phyloP scores from a whole-genome alignment of 768 basidiomycete species.

The Naganishia vishniacii region DNA sequence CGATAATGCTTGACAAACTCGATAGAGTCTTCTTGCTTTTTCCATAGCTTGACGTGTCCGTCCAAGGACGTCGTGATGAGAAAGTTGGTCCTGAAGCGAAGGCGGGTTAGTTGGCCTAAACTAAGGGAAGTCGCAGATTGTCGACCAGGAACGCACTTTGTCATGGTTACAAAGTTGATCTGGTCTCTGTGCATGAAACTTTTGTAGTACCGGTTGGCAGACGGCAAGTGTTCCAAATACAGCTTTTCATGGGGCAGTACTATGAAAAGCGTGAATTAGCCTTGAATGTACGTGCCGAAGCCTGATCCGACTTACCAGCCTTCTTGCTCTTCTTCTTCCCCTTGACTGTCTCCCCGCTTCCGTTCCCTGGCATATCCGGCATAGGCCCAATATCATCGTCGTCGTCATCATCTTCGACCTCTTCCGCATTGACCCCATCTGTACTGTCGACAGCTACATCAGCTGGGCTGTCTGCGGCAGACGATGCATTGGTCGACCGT shows the following conservation, averaged over 20 bases:
- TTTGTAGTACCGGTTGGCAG: constrained; percentile 88
- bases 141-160: constrained; percentile 58
- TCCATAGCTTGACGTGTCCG: constrained; percentile 97
- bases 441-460: constrained; percentile 32
- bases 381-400: constrained; percentile 37
- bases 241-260: constrained; percentile 89
- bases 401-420: constrained; percentile 7
- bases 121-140: not conserved
- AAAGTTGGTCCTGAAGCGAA: constrained; percentile 69
- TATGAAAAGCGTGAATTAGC: constrained; percentile 44
- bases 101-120: not conserved
- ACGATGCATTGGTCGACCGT: constrained; percentile 27
- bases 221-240: constrained; percentile 86
- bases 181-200: constrained; percentile 97
- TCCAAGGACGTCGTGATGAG: constrained; percentile 90
- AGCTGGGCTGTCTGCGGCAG: not conserved
- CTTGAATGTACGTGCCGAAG: not conserved
- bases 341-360: constrained; percentile 18
- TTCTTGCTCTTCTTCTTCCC: constrained; percentile 42
- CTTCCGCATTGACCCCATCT: constrained; percentile 18
- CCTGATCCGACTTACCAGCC: constrained; percentile 37
- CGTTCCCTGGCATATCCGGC: constrained; percentile 34
- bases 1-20: constrained; percentile 99
- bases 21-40: constrained; percentile 89
- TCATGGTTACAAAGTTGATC: constrained; percentile 80